Evolutionary conservation across 2,329 filamentous ascomycete species (phyloP).

Genomic region (Cephalotrichum gorgonifer): DNA sequence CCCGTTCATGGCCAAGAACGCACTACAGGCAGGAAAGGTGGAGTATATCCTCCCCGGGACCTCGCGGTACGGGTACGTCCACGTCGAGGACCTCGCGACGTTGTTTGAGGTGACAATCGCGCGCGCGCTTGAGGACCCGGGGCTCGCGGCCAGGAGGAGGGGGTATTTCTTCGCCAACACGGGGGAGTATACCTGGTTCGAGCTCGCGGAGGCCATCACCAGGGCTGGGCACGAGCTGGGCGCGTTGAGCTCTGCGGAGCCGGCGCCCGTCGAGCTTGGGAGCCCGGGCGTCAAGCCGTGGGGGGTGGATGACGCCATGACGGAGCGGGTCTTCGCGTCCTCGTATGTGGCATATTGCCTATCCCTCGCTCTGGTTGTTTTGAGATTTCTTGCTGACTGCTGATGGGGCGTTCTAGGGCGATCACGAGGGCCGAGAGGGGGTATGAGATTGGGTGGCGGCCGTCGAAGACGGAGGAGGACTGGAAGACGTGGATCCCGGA

Average conservation of each 20-base stretch:
- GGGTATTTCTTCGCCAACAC: constrained; percentile 29
- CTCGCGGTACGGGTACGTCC: constrained; percentile 26
- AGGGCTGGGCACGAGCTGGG: constrained; percentile 17
- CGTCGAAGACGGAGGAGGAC: constrained; percentile 14
- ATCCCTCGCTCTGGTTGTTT: background rate
- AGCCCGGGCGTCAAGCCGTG: background rate
- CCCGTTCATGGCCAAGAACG: constrained; percentile 16
- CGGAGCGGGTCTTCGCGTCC: background rate
- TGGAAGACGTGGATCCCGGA: constrained; percentile 1
- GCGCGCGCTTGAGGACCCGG: constrained; percentile 16
- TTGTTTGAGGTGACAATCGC: constrained; percentile 24
- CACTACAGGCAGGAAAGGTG: constrained; percentile 10
- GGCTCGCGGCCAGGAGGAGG: constrained; percentile 20
- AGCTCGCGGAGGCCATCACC: constrained; percentile 21
- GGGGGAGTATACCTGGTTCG: constrained; percentile 23
- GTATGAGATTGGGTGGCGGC: constrained; percentile 17
- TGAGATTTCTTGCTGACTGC: background rate
- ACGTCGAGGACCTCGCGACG: constrained; percentile 26
- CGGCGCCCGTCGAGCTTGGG: background rate
- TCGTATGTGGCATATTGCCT: background rate
- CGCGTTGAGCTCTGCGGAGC: constrained; percentile 8
- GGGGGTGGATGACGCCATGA: background rate
- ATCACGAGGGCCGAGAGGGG: constrained; percentile 13
- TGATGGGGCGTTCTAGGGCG: background rate
- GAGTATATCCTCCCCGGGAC: constrained; percentile 20